These are phyloP conservation scores for Dittrichia graveolens DNA, from an alignment of 129 eudicot genomes.

Conservation along the genomic window DNA sequence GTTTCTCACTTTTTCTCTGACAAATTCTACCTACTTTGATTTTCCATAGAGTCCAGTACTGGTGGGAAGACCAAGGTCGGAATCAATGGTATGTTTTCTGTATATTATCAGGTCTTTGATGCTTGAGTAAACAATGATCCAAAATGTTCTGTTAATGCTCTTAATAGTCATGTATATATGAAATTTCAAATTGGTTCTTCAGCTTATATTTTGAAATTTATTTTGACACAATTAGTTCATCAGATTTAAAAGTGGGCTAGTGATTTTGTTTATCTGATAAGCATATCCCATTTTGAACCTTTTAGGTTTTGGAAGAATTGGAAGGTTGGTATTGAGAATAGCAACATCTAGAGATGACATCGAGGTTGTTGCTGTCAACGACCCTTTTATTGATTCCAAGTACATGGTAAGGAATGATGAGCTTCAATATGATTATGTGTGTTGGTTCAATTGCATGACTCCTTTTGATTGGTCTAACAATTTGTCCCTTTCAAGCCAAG, in stretches of 20 bases:
- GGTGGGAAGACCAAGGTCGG: slow-evolving; percentile 79
- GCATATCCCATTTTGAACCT: not conserved
- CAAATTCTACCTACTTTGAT: not conserved
- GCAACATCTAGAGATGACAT: slow-evolving; percentile 93
- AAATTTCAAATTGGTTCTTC: not conserved
- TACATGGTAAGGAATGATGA: slow-evolving; percentile 71
- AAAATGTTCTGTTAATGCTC: not conserved
- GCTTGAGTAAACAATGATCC: not conserved
- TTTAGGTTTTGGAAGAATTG: slow-evolving; percentile 96
- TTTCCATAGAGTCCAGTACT: slow-evolving; percentile 48
- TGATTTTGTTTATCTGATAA: slow-evolving; percentile 9
- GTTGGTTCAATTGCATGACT: not conserved
- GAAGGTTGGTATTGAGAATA: slow-evolving; percentile 84
- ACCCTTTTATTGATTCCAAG: slow-evolving; percentile 87
- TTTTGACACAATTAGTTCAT: not conserved
- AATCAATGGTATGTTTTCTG: slow-evolving; percentile 69
- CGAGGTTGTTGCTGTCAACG: slow-evolving; percentile 95
- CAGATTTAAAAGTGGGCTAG: not conserved
- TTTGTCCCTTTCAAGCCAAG: not conserved
- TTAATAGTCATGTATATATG: not conserved
- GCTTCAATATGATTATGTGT: slow-evolving; percentile 12
- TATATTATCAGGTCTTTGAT: not conserved
- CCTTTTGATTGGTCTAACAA: not conserved
- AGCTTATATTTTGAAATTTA: not conserved
- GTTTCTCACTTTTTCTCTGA: not conserved